phyloP scores from a whole-genome alignment of 169 alveolate genomes.

The Plasmodium ovale region DNA sequence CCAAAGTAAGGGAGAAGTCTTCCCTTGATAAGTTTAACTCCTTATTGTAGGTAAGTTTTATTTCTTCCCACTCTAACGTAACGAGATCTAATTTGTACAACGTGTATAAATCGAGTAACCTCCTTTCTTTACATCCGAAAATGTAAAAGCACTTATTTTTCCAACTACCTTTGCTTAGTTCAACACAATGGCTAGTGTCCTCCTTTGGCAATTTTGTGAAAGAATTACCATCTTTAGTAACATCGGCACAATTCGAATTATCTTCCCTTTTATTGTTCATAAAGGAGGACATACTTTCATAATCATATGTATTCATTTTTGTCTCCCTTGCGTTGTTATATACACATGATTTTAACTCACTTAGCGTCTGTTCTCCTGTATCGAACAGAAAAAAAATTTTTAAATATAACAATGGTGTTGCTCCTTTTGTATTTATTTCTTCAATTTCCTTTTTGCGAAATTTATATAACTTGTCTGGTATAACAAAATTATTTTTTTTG shows the following conservation, averaged over 20 bases:
- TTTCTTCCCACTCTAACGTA: slow-evolving; percentile 31
- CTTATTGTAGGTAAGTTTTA: slow-evolving; percentile 34
- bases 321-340: too few species aligned
- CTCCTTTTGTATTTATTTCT: slow-evolving; percentile 17
- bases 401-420: slow-evolving; percentile 13
- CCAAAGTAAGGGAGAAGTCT: slow-evolving; percentile 23
- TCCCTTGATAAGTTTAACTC: slow-evolving; percentile 21
- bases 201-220: background rate
- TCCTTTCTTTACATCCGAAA: slow-evolving; percentile 31
- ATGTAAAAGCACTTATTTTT: slow-evolving; percentile 16
- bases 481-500: slow-evolving; percentile 17
- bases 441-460: slow-evolving; percentile 15
- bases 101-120: slow-evolving; percentile 19
- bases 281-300: too few species aligned
- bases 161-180: background rate
- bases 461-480: slow-evolving; percentile 21
- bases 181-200: too few species aligned
- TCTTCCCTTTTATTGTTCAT: too few species aligned
- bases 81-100: slow-evolving; percentile 9
- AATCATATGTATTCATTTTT: too few species aligned
- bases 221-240: background rate
- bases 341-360: background rate
- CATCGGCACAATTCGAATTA: too few species aligned
- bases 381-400: slow-evolving; percentile 23
- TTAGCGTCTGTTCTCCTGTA: background rate